Conservation (phyloP, 1,284 basidiomycete species). For the Athelia sp. region DNA sequence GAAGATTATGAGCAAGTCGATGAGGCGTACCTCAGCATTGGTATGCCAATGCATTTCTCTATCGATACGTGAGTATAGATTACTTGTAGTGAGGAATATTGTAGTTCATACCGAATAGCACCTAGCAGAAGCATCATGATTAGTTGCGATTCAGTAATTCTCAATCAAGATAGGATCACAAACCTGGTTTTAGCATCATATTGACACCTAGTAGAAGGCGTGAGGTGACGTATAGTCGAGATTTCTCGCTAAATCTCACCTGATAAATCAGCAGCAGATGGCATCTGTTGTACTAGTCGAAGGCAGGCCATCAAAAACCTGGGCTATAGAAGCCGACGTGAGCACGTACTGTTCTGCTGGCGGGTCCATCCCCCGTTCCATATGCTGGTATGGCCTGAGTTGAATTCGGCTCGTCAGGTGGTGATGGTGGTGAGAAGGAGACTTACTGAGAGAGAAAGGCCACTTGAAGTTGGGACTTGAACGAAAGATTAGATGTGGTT, state of each 20-base stretch:
- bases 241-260: not conserved
- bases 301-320: conserved; percentile 2
- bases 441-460: conserved; percentile 48
- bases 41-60: conserved; percentile 77
- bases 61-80: conserved; percentile 1
- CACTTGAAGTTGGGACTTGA: conserved; percentile 59
- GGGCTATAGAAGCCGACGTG: too few species aligned
- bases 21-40: conserved; percentile 50
- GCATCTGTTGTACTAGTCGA: conserved; percentile 51
- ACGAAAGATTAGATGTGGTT: not conserved
- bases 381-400: conserved; percentile 65
- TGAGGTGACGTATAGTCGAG: not conserved
- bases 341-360: conserved; percentile 57
- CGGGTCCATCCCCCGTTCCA: conserved; percentile 73
- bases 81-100: not conserved
- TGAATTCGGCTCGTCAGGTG: too few species aligned
- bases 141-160: too few species aligned
- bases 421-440: too few species aligned
- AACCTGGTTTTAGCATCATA: not conserved
- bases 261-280: conserved; percentile 48
- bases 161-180: not conserved
- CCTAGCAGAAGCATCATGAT: conserved; percentile 73
- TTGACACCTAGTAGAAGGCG: not conserved
- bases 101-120: conserved; percentile 56
- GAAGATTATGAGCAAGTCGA: not conserved